A percentile compares a stretch with the other conserved stretches of the same genome.
These are phyloP conservation scores for Zea mays DNA, from an alignment of 176 grass and related monocot genomes.

Conservation along the genomic window DNA sequence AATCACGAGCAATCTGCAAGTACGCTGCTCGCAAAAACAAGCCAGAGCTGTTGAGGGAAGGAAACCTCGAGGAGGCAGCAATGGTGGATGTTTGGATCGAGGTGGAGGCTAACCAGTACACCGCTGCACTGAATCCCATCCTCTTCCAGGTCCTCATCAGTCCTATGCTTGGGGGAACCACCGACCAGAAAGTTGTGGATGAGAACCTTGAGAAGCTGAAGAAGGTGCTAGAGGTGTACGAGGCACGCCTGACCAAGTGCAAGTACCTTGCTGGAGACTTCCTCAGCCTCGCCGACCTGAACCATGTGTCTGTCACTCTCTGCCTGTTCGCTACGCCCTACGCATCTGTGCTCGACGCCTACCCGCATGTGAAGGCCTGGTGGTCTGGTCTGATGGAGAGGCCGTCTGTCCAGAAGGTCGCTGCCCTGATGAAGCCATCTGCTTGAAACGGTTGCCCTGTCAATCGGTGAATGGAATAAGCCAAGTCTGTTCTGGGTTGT, in stretches of 20 bases:
- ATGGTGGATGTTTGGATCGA: conserved; percentile 70
- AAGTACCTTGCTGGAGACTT: conserved; percentile 76
- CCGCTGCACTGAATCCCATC: conserved; percentile 32
- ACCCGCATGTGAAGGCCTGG: conserved; percentile 65
- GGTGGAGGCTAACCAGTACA: conserved; percentile 67
- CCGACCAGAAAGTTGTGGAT: conserved; percentile 43
- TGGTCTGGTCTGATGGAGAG: conserved; percentile 52
- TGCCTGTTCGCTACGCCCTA: conserved; percentile 50
- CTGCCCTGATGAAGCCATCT: conserved; percentile 45
- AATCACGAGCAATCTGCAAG: conserved; percentile 61
- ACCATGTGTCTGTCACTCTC: conserved; percentile 42
- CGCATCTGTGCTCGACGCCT: conserved; percentile 38
- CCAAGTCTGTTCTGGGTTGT: neutral
- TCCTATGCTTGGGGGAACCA: conserved; percentile 48
- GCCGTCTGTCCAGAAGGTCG: conserved; percentile 49
- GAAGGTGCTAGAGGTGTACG: conserved; percentile 63
- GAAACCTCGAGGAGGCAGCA: conserved; percentile 42
- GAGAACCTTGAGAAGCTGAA: conserved; percentile 52
- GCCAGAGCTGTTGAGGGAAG: conserved; percentile 49
- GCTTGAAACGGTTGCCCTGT: conserved; percentile 7
- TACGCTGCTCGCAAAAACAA: conserved; percentile 62
- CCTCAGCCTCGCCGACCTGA: conserved; percentile 61
- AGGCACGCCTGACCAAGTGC: conserved; percentile 38
- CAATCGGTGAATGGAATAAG: conserved; percentile 30
- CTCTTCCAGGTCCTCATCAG: conserved; percentile 31